These are phyloP conservation scores for Podaxis carcinomalis DNA, from an alignment of 768 basidiomycete genomes.

Conservation along the genomic window DNA sequence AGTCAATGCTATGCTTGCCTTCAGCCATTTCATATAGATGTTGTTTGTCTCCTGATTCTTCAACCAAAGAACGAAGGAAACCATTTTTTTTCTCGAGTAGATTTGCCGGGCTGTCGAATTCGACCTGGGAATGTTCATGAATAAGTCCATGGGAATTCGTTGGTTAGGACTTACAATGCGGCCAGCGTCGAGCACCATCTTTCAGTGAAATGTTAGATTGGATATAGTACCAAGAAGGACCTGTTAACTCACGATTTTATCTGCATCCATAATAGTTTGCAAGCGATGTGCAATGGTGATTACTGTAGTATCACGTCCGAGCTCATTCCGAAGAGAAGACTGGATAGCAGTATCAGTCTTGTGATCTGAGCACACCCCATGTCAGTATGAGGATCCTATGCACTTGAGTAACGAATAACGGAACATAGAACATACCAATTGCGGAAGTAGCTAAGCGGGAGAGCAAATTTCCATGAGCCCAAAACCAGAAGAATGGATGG, in stretches of 20 bases:
- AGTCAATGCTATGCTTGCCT: slow-evolving; percentile 10
- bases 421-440: slow-evolving; percentile 27
- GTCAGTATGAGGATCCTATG: background rate
- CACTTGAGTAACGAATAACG: background rate
- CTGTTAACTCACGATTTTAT: slow-evolving; percentile 33
- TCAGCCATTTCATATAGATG: slow-evolving; percentile 41
- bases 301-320: slow-evolving; percentile 52
- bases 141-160: background rate
- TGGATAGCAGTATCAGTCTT: slow-evolving; percentile 67
- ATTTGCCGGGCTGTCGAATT: slow-evolving; percentile 47
- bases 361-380: slow-evolving; percentile 29
- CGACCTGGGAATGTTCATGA: slow-evolving; percentile 27
- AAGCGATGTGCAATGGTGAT: slow-evolving; percentile 66
- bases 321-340: slow-evolving; percentile 59
- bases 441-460: slow-evolving; percentile 34
- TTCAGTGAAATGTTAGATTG: background rate
- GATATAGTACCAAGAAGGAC: background rate
- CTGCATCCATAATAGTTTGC: slow-evolving; percentile 61
- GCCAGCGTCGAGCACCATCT: slow-evolving; percentile 18
- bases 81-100: slow-evolving; percentile 52
- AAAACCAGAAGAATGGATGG: background rate
- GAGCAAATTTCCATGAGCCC: background rate
- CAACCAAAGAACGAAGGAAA: slow-evolving; percentile 48
- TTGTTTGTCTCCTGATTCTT: slow-evolving; percentile 54
- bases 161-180: slow-evolving; percentile 11